These are phyloP conservation scores for Saturnispora dispora DNA, from an alignment of 805 yeast species.

Conservation along the genomic window DNA sequence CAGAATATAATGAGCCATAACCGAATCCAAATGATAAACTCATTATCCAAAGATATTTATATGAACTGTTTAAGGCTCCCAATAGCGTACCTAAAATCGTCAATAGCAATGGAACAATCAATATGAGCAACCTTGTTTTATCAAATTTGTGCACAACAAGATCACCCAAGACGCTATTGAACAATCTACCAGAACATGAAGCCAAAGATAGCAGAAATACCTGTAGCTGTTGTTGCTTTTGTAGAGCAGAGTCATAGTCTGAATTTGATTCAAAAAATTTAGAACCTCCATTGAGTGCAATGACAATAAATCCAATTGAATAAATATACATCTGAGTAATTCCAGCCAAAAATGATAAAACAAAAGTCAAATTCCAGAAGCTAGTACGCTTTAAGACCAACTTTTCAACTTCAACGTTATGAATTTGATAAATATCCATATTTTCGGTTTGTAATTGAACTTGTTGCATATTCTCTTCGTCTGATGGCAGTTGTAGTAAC, in stretches of 20 bases:
- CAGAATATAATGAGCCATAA: conserved; percentile 66
- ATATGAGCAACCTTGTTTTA: conserved; percentile 32
- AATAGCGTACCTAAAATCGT: conserved; percentile 42
- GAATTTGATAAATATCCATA: conserved; percentile 1
- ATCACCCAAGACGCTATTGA: conserved; percentile 60
- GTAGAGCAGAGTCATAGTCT: conserved; percentile 24
- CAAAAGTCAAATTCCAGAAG: conserved; percentile 43
- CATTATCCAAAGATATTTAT: conserved; percentile 35
- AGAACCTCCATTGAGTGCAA: conserved; percentile 32
- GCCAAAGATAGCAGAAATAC: conserved; percentile 63
- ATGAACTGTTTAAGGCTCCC: conserved; percentile 30
- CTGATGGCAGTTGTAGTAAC: not conserved
- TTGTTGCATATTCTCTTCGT: not conserved
- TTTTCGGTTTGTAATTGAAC: not conserved
- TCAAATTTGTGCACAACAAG: conserved; percentile 39
- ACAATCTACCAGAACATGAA: conserved; percentile 57
- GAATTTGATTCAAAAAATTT: conserved; percentile 9
- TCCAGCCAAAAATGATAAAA: conserved; percentile 52
- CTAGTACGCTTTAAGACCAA: conserved; percentile 22
- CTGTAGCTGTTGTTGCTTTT: conserved; percentile 56
- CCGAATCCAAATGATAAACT: conserved; percentile 58
- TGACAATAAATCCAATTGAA: conserved; percentile 62
- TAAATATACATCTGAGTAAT: conserved; percentile 69
- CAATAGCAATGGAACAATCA: conserved; percentile 43
- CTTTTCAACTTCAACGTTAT: conserved; percentile 6